These are phyloP conservation scores for Sclerospora graminicola DNA, from an alignment of 352 stramenopile species.

Conservation along the genomic window DNA sequence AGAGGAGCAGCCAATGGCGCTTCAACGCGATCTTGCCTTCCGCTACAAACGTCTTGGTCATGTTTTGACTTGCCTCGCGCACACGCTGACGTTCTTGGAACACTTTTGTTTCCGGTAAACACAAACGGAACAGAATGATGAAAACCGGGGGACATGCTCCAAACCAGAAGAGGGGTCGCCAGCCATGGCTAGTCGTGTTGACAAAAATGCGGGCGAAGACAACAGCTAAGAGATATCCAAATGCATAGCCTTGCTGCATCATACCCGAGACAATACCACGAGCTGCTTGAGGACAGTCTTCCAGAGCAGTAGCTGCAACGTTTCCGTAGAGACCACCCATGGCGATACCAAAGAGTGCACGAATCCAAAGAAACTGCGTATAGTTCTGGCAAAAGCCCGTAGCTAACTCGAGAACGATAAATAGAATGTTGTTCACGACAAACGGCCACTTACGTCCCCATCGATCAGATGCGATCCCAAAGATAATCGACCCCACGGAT, in stretches of 20 bases:
- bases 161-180: constrained; percentile 41
- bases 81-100: constrained; percentile 27
- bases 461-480: constrained; percentile 33
- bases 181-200: constrained; percentile 34
- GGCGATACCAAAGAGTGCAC: constrained; percentile 29
- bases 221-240: constrained; percentile 29
- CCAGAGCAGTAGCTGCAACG: constrained; percentile 28
- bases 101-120: constrained; percentile 30
- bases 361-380: constrained; percentile 25
- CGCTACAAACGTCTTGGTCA: constrained; percentile 23
- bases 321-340: constrained; percentile 47
- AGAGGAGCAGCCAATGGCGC: constrained; percentile 31
- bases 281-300: constrained; percentile 29
- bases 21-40: constrained; percentile 38
- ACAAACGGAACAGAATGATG: constrained; percentile 33
- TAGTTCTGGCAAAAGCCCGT: constrained; percentile 34
- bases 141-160: constrained; percentile 34
- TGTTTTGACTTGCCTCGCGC: constrained; percentile 22
- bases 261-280: constrained; percentile 42
- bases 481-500: constrained; percentile 30
- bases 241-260: constrained; percentile 42
- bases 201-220: constrained; percentile 28
- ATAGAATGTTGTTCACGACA: constrained; percentile 34
- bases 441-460: constrained; percentile 34
- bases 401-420: constrained; percentile 29